Evolutionary conservation across 345 rosid species (phyloP).

Genomic region (Lenwebbia sp.): DNA sequence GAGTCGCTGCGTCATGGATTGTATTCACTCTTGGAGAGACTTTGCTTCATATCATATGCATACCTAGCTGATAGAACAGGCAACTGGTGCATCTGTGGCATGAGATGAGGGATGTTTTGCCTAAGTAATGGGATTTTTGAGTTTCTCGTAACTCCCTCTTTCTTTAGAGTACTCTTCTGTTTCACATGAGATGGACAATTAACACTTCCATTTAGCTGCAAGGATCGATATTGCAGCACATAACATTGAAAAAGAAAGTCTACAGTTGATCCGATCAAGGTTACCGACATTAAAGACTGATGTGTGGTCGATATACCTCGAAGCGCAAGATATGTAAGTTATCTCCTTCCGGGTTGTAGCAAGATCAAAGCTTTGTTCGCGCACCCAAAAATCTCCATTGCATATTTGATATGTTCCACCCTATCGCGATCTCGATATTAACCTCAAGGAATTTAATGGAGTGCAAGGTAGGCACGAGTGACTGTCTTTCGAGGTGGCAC

Average conservation of each 20-base stretch:
- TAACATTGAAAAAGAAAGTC: not conserved
- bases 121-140: not conserved
- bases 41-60: not conserved
- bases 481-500: not conserved
- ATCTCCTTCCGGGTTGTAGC: not conserved
- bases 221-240: not conserved
- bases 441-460: not conserved
- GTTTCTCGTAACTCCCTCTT: not conserved
- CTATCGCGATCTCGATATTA: not conserved
- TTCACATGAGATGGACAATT: not conserved
- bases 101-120: not conserved
- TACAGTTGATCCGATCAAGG: not conserved
- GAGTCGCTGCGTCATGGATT: not conserved
- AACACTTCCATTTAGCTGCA: not conserved
- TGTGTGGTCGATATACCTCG: not conserved
- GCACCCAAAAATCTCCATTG: not conserved
- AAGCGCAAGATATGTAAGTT: not conserved
- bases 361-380: not conserved
- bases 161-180: not conserved
- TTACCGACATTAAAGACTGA: not conserved
- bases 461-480: not conserved
- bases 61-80: not conserved
- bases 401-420: not conserved
- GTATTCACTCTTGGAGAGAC: not conserved
- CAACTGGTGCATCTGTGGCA: not conserved